phyloP scores from a whole-genome alignment of 2,329 filamentous ascomycete species.

The Penicillium sumatraense region DNA sequence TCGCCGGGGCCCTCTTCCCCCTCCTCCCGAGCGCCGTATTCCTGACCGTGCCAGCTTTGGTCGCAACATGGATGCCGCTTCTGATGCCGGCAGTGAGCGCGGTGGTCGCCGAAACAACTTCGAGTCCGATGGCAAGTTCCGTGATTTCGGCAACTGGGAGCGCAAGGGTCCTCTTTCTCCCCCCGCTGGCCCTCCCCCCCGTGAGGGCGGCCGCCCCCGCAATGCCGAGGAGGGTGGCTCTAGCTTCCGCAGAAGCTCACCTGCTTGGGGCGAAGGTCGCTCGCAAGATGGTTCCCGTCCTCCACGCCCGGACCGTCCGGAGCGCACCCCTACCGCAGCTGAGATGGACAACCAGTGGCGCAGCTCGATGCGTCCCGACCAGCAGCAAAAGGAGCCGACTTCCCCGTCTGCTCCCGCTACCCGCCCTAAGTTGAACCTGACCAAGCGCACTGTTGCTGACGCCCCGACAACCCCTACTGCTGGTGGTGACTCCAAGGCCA shows the following conservation, averaged over 20 bases:
- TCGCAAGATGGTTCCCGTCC: conserved; percentile 79
- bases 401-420: conserved; percentile 62
- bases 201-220: conserved; percentile 64
- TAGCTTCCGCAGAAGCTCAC: conserved; percentile 67
- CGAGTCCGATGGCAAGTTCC: conserved; percentile 72
- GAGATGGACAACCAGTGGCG: conserved; percentile 96
- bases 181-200: conserved; percentile 51
- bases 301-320: conserved; percentile 75
- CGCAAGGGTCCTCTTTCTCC: conserved; percentile 90
- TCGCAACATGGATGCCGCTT: conserved; percentile 59
- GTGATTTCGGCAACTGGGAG: conserved; percentile 91
- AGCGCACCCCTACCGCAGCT: conserved; percentile 79
- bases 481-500: conserved; percentile 74
- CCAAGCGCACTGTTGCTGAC: conserved; percentile 90
- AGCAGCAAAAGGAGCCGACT: conserved; percentile 71
- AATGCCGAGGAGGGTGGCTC: conserved; percentile 65
- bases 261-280: conserved; percentile 71
- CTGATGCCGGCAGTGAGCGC: conserved; percentile 66
- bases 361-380: conserved; percentile 85
- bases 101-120: conserved; percentile 69
- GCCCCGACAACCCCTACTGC: conserved; percentile 56
- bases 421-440: conserved; percentile 83
- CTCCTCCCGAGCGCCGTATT: conserved; percentile 64
- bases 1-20: conserved; percentile 85
- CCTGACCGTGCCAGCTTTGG: conserved; percentile 61